Evolutionary conservation across 2,329 filamentous ascomycete genomes (phyloP).

Genomic region (Mycosphaerella sp.): DNA sequence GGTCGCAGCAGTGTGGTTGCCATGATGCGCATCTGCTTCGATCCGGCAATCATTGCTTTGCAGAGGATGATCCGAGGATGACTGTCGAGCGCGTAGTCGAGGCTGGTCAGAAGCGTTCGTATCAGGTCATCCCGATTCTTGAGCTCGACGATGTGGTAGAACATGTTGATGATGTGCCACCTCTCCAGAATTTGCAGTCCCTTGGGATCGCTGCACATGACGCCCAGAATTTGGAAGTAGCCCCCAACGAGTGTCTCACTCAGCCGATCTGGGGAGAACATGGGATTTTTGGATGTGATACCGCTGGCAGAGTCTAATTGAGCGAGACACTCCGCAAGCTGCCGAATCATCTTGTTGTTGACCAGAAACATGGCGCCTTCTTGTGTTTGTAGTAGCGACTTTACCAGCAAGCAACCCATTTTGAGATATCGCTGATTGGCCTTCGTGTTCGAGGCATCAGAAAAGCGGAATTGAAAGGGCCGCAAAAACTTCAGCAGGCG

Average conservation of each 20-base stretch:
- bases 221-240: slow-evolving; percentile 88
- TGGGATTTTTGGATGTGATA: slow-evolving; percentile 69
- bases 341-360: slow-evolving; percentile 87
- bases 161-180: slow-evolving; percentile 99
- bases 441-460: slow-evolving; percentile 81
- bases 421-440: slow-evolving; percentile 91
- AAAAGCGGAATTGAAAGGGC: slow-evolving; percentile 94
- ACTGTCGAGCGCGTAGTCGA: slow-evolving; percentile 79
- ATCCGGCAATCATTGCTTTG: slow-evolving; percentile 85
- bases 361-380: slow-evolving; percentile 80
- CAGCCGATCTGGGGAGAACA: slow-evolving; percentile 82
- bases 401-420: slow-evolving; percentile 80
- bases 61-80: slow-evolving; percentile 89
- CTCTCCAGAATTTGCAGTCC: slow-evolving; percentile 86
- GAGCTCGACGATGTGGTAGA: slow-evolving; percentile 94
- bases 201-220: slow-evolving; percentile 72
- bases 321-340: slow-evolving; percentile 91
- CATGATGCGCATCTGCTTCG: slow-evolving; percentile 84
- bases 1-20: slow-evolving; percentile 81
- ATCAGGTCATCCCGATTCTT: slow-evolving; percentile 88
- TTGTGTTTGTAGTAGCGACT: slow-evolving; percentile 73
- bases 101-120: slow-evolving; percentile 77
- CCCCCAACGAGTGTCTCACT: slow-evolving; percentile 82
- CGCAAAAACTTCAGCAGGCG: slow-evolving; percentile 89
- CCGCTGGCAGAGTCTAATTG: slow-evolving; percentile 81